A percentile compares a stretch with the other conserved stretches of the same genome.
Conservation (phyloP, 768 basidiomycete species). For the Hygrophoropsis aurantiaca region DNA sequence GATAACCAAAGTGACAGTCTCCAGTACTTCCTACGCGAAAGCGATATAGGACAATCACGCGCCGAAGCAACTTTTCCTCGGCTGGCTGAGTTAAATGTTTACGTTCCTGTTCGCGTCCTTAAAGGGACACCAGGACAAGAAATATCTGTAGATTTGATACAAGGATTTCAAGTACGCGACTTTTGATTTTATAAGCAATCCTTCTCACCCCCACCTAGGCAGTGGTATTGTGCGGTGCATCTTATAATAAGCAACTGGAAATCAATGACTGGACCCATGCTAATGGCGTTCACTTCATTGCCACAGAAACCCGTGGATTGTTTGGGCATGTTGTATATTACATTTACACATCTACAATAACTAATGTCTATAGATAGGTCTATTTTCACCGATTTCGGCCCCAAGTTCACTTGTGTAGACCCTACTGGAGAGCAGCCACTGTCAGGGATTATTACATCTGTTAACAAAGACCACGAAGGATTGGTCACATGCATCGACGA, state of each 20-base stretch:
- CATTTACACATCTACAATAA: slow-evolving; percentile 1
- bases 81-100: slow-evolving; percentile 90
- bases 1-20: slow-evolving; percentile 6
- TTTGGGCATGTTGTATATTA: slow-evolving; percentile 68
- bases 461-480: slow-evolving; percentile 87
- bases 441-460: slow-evolving; percentile 92
- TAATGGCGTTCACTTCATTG: slow-evolving; percentile 88
- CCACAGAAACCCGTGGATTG: slow-evolving; percentile 88
- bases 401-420: slow-evolving; percentile 93
- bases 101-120: slow-evolving; percentile 91
- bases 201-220: slow-evolving; percentile 48
- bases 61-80: slow-evolving; percentile 86
- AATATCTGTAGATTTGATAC: slow-evolving; percentile 77
- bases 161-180: slow-evolving; percentile 81
- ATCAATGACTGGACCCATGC: slow-evolving; percentile 94
- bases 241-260: slow-evolving; percentile 82
- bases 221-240: slow-evolving; percentile 81
- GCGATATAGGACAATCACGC: slow-evolving; percentile 85
- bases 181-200: background rate
- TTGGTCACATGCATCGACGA: slow-evolving; percentile 96
- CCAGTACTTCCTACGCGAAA: slow-evolving; percentile 91
- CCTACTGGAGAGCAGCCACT: slow-evolving; percentile 97
- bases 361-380: slow-evolving; percentile 48
- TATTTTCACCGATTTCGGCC: slow-evolving; percentile 95
- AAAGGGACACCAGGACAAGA: slow-evolving; percentile 74